These are phyloP conservation scores for Prunus mongolica DNA, from an alignment of 306 rosid genomes.

Conservation along the genomic window DNA sequence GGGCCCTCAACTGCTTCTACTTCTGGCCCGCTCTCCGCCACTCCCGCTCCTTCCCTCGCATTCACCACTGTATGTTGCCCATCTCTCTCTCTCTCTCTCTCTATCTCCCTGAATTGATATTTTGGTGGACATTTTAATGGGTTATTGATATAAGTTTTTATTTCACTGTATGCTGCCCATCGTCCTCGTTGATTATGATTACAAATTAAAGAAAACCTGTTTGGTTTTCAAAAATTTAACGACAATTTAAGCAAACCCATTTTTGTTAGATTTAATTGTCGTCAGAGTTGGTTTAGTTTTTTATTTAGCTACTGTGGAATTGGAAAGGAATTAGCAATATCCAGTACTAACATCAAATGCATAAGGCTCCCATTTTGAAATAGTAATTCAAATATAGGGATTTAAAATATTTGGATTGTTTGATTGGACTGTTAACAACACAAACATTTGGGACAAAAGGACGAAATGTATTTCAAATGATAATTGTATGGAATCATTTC, in stretches of 20 bases:
- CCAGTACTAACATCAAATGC: no score
- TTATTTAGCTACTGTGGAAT: no score
- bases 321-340: no score
- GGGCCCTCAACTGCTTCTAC: slow-evolving; percentile 97
- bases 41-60: slow-evolving; percentile 71
- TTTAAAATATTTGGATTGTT: no score
- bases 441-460: no score
- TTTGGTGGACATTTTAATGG: neutral
- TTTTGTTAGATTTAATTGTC: neutral
- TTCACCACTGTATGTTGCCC: slow-evolving; percentile 54
- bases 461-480: no score
- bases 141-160: neutral
- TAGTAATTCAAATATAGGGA: no score
- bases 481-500: no score
- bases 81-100: neutral
- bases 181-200: neutral
- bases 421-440: no score
- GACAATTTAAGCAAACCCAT: neutral
- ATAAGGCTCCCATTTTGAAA: no score
- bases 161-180: neutral
- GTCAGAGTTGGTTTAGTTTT: no score
- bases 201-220: neutral
- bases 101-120: neutral
- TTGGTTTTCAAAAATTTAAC: no score
- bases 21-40: slow-evolving; percentile 94